Percentiles rank a stretch among this genome's conserved stretches.
These are phyloP conservation scores for Glomus cerebriforme DNA, from an alignment of 192 early-diverging fungal genomes.

Conservation along the genomic window DNA sequence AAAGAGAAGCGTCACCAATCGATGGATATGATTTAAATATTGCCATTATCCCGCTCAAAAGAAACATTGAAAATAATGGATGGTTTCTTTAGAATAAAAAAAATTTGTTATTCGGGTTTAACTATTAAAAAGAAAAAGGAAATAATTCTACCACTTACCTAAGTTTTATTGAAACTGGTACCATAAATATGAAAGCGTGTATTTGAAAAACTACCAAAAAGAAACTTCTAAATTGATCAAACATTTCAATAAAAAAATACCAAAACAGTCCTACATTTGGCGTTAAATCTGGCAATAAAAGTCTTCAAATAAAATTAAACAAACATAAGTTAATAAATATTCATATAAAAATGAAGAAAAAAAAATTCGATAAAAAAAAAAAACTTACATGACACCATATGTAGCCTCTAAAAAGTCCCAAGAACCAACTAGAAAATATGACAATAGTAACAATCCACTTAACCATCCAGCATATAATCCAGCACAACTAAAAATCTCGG, in stretches of 20 bases:
- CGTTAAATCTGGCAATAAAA: constrained; percentile 84
- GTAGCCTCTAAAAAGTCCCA: constrained; percentile 69
- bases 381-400: constrained; percentile 78
- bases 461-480: constrained; percentile 46
- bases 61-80: constrained; percentile 75
- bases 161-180: constrained; percentile 81
- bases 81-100: constrained; percentile 54
- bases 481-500: constrained; percentile 22
- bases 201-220: constrained; percentile 95
- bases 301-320: constrained; percentile 37
- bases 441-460: constrained; percentile 54
- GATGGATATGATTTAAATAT: constrained; percentile 95
- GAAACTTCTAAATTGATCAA: constrained; percentile 96
- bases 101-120: no score
- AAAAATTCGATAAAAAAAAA: no score
- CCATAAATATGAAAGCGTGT: constrained; percentile 85
- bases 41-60: constrained; percentile 76
- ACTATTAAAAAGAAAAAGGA: no score
- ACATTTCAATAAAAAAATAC: constrained; percentile 99
- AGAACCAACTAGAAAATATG: constrained; percentile 61
- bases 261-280: constrained; percentile 96
- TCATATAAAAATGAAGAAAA: constrained; percentile 29
- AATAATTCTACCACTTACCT: constrained; percentile 47
- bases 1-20: constrained; percentile 82
- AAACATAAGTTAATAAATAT: neutral